Evolutionary conservation across 495 filamentous ascomycete species (phyloP).

Genomic region (Penicillium salamii): DNA sequence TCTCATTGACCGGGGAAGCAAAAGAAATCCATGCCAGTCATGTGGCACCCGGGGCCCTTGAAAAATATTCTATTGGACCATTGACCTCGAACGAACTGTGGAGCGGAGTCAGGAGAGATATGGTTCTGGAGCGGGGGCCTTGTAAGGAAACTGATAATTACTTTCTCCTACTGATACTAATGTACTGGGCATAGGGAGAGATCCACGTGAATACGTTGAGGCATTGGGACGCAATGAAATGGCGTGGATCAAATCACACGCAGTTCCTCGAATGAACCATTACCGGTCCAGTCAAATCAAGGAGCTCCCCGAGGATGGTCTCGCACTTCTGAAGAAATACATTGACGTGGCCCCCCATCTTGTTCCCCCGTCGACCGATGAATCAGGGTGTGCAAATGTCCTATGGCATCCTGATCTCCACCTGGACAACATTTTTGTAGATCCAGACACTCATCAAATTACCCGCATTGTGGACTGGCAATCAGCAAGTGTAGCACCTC

Average conservation of each 20-base stretch:
- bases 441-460: conserved; percentile 24
- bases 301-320: conserved; percentile 12
- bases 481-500: conserved; percentile 22
- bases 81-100: conserved; percentile 12
- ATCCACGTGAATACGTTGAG: conserved; percentile 14
- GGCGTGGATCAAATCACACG: conserved; percentile 13
- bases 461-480: conserved; percentile 37
- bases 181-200: conserved; percentile 5
- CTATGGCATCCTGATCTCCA: conserved; percentile 43
- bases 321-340: conserved; percentile 18
- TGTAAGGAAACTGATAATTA: conserved; percentile 12
- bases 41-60: conserved; percentile 1
- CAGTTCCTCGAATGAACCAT: conserved; percentile 17
- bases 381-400: conserved; percentile 14
- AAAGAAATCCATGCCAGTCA: conserved; percentile 13
- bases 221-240: conserved; percentile 21
- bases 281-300: conserved; percentile 10
- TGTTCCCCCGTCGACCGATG: conserved; percentile 12
- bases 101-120: conserved; percentile 6
- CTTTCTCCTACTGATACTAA: conserved; percentile 7
- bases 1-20: conserved; percentile 15
- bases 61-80: conserved; percentile 23
- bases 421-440: conserved; percentile 39
- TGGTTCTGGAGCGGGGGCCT: conserved; percentile 19
- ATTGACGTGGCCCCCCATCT: conserved; percentile 14